Base-by-base conservation (phyloP, 352 stramenopile genomes). In the Phytophthora colocasiae region DNA sequence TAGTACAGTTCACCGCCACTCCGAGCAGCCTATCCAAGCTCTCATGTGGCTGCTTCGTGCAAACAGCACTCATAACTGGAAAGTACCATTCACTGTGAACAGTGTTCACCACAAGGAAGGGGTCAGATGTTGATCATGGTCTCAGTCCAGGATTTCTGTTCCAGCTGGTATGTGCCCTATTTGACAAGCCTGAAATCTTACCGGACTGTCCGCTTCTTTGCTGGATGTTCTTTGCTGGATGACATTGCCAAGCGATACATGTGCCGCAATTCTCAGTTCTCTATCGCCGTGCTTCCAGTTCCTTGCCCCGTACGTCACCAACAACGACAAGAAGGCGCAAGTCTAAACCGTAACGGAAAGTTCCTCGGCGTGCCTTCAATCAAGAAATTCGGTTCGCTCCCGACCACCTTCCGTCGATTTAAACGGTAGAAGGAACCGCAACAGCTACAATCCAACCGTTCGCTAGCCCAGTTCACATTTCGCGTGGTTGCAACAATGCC, bases 111-210 rank as follows among this genome's bases (percentile, higher is more conserved):
- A 59, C 31, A 47, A 39, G 52, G 52, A 59, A 32, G 29, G 39
- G 27, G 17, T 59, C 39, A 59, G 45, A 32, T 63, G 44, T 19
- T 14, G 26, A 55, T 11, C 27, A 32, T 41, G 46, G 6, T 49
- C 24, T 50, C 47, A 17, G 0, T 17, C 47, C 47, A 54, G 2
- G 47, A 17, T 48, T 59, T 34, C 24, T 32, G 29, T 27, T 45
- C 50, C 59, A 68, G 56, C 50, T 62, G 58, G n/a, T 10, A n/a
- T 49, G 22, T n/a, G 22, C 58, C n/a, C 48, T 55, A 49, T 55
- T 56, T 51, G 59, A 52, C 17, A 31, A 41, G 29, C 61, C 31
- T 60, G 29, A 43, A 69, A 59, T 63, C 52, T 69, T 69, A 69
- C 44, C 29, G 39, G 36, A 27, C 24, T 40, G 46, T 17, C 52